Conservation (phyloP, 495 filamentous ascomycete species). For the Pyronema domesticum region DNA sequence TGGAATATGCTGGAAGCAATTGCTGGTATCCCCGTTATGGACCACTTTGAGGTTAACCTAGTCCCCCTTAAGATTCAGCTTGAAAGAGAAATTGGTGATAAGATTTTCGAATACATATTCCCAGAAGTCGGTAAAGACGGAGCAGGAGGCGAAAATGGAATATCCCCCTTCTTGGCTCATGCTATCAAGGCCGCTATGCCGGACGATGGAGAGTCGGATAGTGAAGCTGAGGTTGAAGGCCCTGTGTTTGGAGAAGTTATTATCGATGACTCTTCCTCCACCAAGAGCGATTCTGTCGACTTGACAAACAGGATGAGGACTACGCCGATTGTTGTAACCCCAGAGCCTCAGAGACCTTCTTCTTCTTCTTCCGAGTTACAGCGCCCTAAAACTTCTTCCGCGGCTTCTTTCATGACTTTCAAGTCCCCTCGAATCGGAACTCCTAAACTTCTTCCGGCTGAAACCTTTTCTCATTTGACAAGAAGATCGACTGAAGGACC, state of each 20-base stretch:
- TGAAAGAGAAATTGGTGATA: slow-evolving; percentile 82
- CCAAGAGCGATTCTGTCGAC: slow-evolving; percentile 16
- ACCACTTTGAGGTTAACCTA: slow-evolving; percentile 88
- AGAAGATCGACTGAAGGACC: slow-evolving; percentile 14
- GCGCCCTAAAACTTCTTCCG: slow-evolving; percentile 2
- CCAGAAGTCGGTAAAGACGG: slow-evolving; percentile 47
- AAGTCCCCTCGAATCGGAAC: background rate
- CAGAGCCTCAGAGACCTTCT: slow-evolving; percentile 11
- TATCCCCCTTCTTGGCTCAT: slow-evolving; percentile 70
- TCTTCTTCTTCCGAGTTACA: slow-evolving; percentile 8
- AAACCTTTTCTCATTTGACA: slow-evolving; percentile 16
- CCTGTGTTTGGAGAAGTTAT: slow-evolving; percentile 1
- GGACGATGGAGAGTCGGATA: slow-evolving; percentile 44
- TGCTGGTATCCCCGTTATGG: slow-evolving; percentile 90
- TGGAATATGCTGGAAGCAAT: slow-evolving; percentile 98
- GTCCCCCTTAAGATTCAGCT: slow-evolving; percentile 89
- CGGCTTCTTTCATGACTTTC: slow-evolving; percentile 2
- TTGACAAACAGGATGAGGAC: slow-evolving; percentile 12
- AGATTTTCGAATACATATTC: slow-evolving; percentile 95
- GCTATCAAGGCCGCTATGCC: slow-evolving; percentile 41
- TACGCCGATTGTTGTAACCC: slow-evolving; percentile 15
- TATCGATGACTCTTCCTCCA: slow-evolving; percentile 24
- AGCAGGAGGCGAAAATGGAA: slow-evolving; percentile 42
- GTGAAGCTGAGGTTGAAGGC: slow-evolving; percentile 26
- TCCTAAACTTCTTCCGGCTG: slow-evolving; percentile 16